Evolutionary conservation across 768 basidiomycete genomes (phyloP).

Genomic region (Hortiboletus flavorubellus): DNA sequence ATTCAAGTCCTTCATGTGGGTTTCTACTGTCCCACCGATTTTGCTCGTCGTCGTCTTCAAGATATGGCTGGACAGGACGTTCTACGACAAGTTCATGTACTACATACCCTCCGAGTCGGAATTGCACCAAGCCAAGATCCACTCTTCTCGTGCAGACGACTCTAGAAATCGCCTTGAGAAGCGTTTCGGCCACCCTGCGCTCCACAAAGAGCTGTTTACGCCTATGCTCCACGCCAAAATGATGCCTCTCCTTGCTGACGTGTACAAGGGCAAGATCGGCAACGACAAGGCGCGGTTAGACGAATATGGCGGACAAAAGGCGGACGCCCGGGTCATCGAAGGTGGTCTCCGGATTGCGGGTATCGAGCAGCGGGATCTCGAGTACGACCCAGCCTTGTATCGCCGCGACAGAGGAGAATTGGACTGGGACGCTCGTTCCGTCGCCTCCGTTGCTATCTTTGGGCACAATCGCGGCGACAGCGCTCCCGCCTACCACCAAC

Average conservation of each 20-base stretch:
- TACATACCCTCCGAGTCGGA: conserved; percentile 84
- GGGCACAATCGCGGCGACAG: conserved; percentile 36
- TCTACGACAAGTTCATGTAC: conserved; percentile 68
- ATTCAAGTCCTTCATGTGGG: conserved; percentile 73
- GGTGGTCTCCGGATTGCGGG: conserved; percentile 83
- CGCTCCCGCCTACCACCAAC: conserved; percentile 40
- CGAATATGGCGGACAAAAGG: conserved; percentile 75
- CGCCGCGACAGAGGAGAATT: conserved; percentile 78
- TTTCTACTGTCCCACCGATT: conserved; percentile 83
- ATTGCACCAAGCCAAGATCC: conserved; percentile 65
- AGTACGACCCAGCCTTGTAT: conserved; percentile 79
- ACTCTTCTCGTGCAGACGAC: conserved; percentile 74
- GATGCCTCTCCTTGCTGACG: conserved; percentile 72
- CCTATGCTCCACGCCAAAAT: conserved; percentile 85
- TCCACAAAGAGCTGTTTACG: conserved; percentile 83
- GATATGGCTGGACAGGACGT: conserved; percentile 69
- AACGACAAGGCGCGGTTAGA: conserved; percentile 61
- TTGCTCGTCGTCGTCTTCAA: conserved; percentile 81
- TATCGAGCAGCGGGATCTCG: conserved; percentile 74
- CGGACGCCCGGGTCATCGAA: conserved; percentile 70
- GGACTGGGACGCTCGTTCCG: conserved; percentile 84
- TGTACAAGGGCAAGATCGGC: conserved; percentile 71
- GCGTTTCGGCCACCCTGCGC: conserved; percentile 93
- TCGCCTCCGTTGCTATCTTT: conserved; percentile 58
- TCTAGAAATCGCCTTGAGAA: conserved; percentile 74